phyloP scores from a whole-genome alignment of 2,329 filamentous ascomycete species.

The Fusarium pseudoanthophilum region DNA sequence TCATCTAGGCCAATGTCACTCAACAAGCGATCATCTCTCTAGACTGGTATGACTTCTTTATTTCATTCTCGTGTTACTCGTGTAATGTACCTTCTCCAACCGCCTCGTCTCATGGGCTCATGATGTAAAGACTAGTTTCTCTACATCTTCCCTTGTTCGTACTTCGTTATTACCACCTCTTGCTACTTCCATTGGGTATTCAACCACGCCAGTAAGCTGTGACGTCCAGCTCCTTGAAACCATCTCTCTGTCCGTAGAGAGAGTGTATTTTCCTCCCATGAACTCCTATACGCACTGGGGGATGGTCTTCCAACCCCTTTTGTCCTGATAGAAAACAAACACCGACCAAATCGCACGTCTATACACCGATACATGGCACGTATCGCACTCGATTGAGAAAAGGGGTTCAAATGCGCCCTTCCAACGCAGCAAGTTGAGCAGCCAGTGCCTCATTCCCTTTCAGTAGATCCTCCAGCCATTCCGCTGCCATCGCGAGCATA shows the following conservation, averaged over 20 bases:
- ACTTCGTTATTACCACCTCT: conserved; percentile 32
- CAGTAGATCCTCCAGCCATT: conserved; percentile 80
- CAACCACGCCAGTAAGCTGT: conserved; percentile 22
- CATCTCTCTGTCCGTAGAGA: conserved; percentile 16
- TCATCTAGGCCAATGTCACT: neutral
- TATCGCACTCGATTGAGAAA: neutral
- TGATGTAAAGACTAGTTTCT: conserved; percentile 19
- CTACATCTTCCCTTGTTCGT: conserved; percentile 17
- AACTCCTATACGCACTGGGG: conserved; percentile 38
- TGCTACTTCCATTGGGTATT: conserved; percentile 33
- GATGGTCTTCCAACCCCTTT: conserved; percentile 26
- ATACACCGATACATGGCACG: conserved; percentile 19
- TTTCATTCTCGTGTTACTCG: conserved; percentile 40
- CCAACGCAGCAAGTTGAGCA: conserved; percentile 59
- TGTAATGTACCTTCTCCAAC: conserved; percentile 13
- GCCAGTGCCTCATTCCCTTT: conserved; percentile 72
- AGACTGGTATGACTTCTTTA: neutral
- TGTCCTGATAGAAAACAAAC: conserved; percentile 20
- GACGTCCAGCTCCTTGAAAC: conserved; percentile 15
- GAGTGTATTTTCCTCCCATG: conserved; percentile 15
- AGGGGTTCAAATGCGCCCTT: conserved; percentile 35
- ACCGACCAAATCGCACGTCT: conserved; percentile 26
- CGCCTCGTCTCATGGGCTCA: neutral
- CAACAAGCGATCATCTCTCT: neutral
- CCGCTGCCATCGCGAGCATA: conserved; percentile 78